These are phyloP conservation scores for Leavenworthia alabamica DNA, from an alignment of 345 rosid genomes.

Conservation along the genomic window DNA sequence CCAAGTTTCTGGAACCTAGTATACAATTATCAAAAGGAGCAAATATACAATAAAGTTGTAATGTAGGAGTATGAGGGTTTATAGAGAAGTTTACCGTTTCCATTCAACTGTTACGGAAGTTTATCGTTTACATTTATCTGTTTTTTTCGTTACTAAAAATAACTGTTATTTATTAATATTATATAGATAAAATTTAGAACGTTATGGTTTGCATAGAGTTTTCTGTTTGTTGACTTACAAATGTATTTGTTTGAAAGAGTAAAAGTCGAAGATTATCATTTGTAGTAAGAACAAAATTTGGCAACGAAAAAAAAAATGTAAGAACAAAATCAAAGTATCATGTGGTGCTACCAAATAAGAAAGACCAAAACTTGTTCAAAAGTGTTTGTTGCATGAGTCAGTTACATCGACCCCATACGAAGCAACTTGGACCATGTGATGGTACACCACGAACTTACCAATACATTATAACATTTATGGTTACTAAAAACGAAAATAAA, in stretches of 20 bases:
- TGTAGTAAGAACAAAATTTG: not conserved
- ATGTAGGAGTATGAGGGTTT: too few relatives aligned
- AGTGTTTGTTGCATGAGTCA: conserved; percentile 25
- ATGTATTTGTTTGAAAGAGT: not conserved
- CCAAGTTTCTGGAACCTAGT: not conserved
- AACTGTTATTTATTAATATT: too few relatives aligned
- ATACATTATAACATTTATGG: not conserved
- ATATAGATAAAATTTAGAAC: too few relatives aligned
- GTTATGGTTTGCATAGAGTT: too few relatives aligned
- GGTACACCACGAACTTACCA: conserved; percentile 13
- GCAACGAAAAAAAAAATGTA: too few relatives aligned
- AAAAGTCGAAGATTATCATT: too few relatives aligned
- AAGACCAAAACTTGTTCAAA: not conserved
- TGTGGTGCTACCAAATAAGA: not conserved
- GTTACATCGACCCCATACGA: conserved; percentile 21
- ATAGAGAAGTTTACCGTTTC: too few relatives aligned
- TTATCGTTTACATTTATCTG: too few relatives aligned
- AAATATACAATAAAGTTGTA: not conserved
- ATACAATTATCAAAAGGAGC: not conserved
- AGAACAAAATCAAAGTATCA: not conserved
- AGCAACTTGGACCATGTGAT: conserved; percentile 19
- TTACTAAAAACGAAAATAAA: not conserved
- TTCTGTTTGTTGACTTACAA: too few relatives aligned
- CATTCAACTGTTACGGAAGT: too few relatives aligned
- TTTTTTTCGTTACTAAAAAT: too few relatives aligned